Conservation (phyloP, 768 basidiomycete species). For the Phlebiopsis gigantea region DNA sequence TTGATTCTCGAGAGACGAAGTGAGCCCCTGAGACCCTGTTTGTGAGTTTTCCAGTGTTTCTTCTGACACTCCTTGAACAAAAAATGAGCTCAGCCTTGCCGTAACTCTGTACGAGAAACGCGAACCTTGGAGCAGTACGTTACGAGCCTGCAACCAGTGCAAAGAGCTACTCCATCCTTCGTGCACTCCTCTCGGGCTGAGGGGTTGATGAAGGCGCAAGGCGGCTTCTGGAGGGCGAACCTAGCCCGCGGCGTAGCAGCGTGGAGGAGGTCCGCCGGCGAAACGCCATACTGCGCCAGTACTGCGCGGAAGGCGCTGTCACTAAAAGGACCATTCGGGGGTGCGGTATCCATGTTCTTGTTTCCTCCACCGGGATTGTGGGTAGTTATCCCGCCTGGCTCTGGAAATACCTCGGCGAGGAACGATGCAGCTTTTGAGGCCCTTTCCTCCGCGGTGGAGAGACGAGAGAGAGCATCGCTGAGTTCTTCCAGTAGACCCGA, state of each 20-base stretch:
- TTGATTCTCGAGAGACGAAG: conserved; percentile 12
- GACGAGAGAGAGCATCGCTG: not conserved
- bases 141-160: conserved; percentile 31
- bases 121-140: conserved; percentile 40
- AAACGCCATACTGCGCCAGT: too few relatives aligned
- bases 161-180: conserved; percentile 25
- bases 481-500: not conserved
- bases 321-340: too few relatives aligned
- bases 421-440: not conserved
- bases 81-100: too few relatives aligned
- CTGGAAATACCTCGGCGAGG: not conserved
- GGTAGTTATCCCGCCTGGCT: not conserved
- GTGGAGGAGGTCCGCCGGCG: too few relatives aligned
- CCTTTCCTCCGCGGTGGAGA: not conserved
- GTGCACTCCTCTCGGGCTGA: not conserved
- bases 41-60: conserved; percentile 36
- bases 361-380: not conserved
- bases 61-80: conserved; percentile 32
- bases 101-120: not conserved
- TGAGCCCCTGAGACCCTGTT: conserved; percentile 22
- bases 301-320: too few relatives aligned
- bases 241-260: too few relatives aligned
- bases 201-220: not conserved
- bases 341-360: too few relatives aligned
- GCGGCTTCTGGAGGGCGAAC: not conserved